phyloP scores from a whole-genome alignment of 148 eudicot species.

The Diospyros kaki region DNA sequence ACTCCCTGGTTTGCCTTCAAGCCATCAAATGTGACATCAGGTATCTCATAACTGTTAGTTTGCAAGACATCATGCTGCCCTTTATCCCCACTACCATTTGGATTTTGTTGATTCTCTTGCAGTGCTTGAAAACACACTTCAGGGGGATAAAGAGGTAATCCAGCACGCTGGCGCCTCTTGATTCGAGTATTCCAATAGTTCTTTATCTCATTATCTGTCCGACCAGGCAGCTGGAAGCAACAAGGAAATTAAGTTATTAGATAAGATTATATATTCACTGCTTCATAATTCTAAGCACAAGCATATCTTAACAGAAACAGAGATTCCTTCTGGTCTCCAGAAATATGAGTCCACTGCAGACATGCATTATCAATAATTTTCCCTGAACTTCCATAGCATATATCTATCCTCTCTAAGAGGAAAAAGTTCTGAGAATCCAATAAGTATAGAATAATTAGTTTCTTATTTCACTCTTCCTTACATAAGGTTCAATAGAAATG shows the following conservation, averaged over 20 bases:
- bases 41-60: slow-evolving; percentile 20
- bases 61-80: slow-evolving; percentile 14
- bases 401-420: neutral
- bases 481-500: too few species aligned
- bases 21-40: slow-evolving; percentile 18
- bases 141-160: slow-evolving; percentile 31
- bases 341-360: neutral
- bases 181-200: slow-evolving; percentile 31
- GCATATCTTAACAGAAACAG: neutral
- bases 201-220: slow-evolving; percentile 30
- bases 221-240: slow-evolving; percentile 27
- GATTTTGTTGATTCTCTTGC: slow-evolving; percentile 18
- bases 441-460: neutral
- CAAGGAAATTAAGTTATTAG: neutral
- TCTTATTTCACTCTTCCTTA: neutral
- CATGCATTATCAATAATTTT: neutral
- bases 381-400: neutral
- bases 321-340: neutral
- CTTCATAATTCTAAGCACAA: neutral
- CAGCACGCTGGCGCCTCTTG: slow-evolving; percentile 28
- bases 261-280: neutral
- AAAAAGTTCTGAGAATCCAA: neutral
- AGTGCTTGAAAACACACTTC: slow-evolving; percentile 20
- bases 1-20: slow-evolving; percentile 13
- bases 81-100: slow-evolving; percentile 7